Evolutionary conservation across 495 filamentous ascomycete genomes (phyloP), one percentile per base, ranked within the genome.

Genomic region (Glarea lozoyensis): DNA sequence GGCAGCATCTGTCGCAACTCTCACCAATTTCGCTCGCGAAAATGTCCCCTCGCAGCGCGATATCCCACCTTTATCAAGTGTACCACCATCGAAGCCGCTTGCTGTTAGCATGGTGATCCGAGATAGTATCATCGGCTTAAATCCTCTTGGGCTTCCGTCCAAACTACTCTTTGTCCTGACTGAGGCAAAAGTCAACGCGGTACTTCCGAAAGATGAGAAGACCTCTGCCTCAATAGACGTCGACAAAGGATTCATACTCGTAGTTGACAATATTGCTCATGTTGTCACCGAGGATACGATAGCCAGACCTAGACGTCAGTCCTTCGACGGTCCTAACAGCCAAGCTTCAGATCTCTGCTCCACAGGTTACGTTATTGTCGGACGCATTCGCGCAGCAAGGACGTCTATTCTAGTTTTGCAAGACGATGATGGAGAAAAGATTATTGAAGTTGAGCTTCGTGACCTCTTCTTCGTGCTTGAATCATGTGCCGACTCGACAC

Each of bases 401-500:
- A 73, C 75, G 17, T 65, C 65, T 7, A 68, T 90, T 5, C 73
- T 77, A 18, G 46, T 84, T 11, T 61, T 71, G 9, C 70, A 68
- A 10, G 52, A 60, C 17, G 65, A 67, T 0, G 69, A 76, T 21
- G 76, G 69, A 0, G 67, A 73, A 10, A 78, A 80, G 43, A 76
- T 76, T 25, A 59, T 94, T 9, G 86, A 92, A 52, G 72, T 94
- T 2, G 85, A 94, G 46, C 51, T 96, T 7, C 75, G 73, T 31
- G 86, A 93, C 56, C 84, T 92, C 55, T 68, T 99, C 2, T 68
- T 97, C 20, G 79, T 99, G 17, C 67, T 99, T 12, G 93, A 99
- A 58, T 86, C 88, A 3, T 97, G 93, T 56, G 92, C 93, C 12
- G 93, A 99, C 61, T 97, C 93, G 9, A 97, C 92, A 0, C 88